Base-by-base conservation (phyloP, 2,329 filamentous ascomycete genomes). In the Diaporthe sp. region DNA sequence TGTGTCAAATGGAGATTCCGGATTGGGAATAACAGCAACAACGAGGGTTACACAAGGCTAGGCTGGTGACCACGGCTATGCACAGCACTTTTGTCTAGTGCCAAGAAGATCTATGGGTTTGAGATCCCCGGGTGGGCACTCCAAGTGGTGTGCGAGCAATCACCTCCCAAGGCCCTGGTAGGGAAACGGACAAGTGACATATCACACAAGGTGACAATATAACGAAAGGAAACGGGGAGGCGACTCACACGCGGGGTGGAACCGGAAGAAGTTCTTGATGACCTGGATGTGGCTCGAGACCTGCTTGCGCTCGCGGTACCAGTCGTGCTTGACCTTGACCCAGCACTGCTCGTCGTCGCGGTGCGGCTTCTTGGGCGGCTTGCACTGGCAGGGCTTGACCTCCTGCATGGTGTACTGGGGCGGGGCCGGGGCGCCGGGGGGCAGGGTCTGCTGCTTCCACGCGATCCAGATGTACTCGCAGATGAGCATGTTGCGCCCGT, bases 271-370 rank as follows among this genome's bases (percentile, higher is more conserved):
- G 70, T 90, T 90, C 84, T 93, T 93, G 73, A 93, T 84, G 19
- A 94, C 92, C 81, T 94, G 92, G 80, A 94, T 93, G 80, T 94
- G 92, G 80, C 91, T 93, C 3, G 92, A 93, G 7, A 94, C 91
- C 79, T 93, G 91, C 82, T 94, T 94, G 74, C 91, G 86, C 79
- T 77, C 87, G 81, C 77, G 80, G 73, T 73, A 76, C 75, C 74
- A 75, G 19, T 67, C 59, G 44, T 76, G 75, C 39, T 67, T 75
- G 58, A 75, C 74, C 44, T 75, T 72, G 0, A 81, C 79, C 71
- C 71, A 73, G 58, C 71, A 73, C 87, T 85, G 22, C 82, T 83
- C 79, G 81, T 81, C 22, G 78, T 79, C 72, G 82, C 81, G 8
- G 79, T 79, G 59, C 77, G 78, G 39, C 78, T 77, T 28, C 49